Base-by-base conservation (phyloP, 768 basidiomycete species). In the Suillus clintonianus region DNA sequence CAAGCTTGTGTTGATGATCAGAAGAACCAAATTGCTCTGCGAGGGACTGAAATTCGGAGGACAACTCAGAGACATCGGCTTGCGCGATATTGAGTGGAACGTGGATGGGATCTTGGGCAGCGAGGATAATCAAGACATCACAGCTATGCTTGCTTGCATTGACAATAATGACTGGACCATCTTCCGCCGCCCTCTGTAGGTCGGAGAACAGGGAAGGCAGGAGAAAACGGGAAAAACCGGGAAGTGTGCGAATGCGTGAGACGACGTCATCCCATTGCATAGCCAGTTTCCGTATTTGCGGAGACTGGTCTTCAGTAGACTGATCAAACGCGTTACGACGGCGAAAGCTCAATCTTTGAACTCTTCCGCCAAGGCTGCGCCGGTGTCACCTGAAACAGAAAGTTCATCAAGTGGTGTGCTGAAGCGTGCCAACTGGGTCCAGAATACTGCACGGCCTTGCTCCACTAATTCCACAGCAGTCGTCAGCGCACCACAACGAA, bases 391-490 rank as follows among this genome's bases (percentile, higher is more conserved):
- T 10, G 64, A 24, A 0, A 59, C 61, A 3, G 70, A 70, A 14
- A 76, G 69, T 4, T 11, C 5, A 30, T 51, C 50, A 0, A 51
- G 50, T 1, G 50, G 50, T 32, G 67, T 69, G 24, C 67, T 67
- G 34, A 65, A 71, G 30, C 72, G 70, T 1, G 67, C 64, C 60
- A 77, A 34, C 6, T 75, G 70, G 1, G 73, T 68, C 75, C 75
- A 76, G 24, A 77, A 32, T 2, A 77, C 41, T 1, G 69, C 69
- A 3, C 73, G 67, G 1, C 76, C 73, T 37, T 77, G 73, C 48
- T 76, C 76, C 2, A 79, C 70, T 66, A 79, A 73, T 43, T 80
- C 77, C 13, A 80, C 64, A 22, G 72, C 74, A 36, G 66, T 61
- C 17, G 60, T 62, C 30, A 70, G 34, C 27, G 69, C 54, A 5